Conservation (phyloP, 2,329 filamentous ascomycete species). For the Coccinonectria pachysandricola region DNA sequence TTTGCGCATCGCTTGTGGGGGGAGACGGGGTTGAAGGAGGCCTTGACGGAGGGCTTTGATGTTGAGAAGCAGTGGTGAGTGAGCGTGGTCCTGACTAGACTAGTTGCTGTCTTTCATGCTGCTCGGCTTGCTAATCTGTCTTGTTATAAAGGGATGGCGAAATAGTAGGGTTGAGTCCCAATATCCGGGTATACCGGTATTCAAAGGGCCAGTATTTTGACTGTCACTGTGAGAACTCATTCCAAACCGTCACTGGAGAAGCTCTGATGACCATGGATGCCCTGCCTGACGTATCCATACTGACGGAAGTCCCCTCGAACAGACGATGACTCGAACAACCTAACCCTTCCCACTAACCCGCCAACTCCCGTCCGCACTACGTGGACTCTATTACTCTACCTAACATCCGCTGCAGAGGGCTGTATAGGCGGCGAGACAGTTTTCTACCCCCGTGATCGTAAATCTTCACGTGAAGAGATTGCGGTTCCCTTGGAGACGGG, state of each 20-base stretch:
- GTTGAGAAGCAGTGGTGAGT: conserved; percentile 35
- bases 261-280: conserved; percentile 1
- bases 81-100: conserved; percentile 3
- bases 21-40: conserved; percentile 61
- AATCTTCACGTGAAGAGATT: conserved; percentile 51
- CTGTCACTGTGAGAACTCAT: conserved; percentile 74
- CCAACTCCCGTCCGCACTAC: conserved; percentile 48
- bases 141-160: conserved; percentile 88
- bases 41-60: conserved; percentile 34
- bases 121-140: conserved; percentile 18
- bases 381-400: conserved; percentile 83
- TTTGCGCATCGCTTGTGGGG: conserved; percentile 73
- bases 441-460: conserved; percentile 67
- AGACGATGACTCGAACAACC: conserved; percentile 81
- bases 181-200: conserved; percentile 85
- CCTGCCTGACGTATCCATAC: not conserved
- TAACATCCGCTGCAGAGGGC: conserved; percentile 64
- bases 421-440: conserved; percentile 83
- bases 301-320: too few relatives aligned
- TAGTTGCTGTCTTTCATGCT: conserved; percentile 6
- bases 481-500: conserved; percentile 70
- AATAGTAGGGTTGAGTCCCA: conserved; percentile 74
- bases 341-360: conserved; percentile 40
- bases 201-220: conserved; percentile 81
- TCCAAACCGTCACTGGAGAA: too few relatives aligned